Percentiles rank a stretch among this genome's conserved stretches.
Conservation (phyloP, 176 grass and related monocot species). For the Microstegium vimineum region DNA sequence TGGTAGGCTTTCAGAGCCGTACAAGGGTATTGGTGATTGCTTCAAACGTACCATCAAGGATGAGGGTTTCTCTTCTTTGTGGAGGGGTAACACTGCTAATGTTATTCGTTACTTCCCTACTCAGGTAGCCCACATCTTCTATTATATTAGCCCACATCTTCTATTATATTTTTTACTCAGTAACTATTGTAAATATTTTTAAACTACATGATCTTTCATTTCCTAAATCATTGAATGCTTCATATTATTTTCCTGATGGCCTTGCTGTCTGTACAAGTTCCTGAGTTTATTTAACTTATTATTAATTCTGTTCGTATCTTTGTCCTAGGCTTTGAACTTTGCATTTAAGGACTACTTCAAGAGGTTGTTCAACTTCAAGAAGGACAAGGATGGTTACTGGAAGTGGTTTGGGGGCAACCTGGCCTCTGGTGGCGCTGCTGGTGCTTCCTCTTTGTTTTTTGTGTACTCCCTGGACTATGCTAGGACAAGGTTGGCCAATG, state of each 20-base stretch:
- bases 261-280: not conserved
- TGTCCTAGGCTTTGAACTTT: slow-evolving; percentile 81
- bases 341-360: slow-evolving; percentile 99
- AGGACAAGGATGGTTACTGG: slow-evolving; percentile 93
- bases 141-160: not conserved
- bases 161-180: not conserved
- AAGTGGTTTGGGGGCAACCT: slow-evolving; percentile 94
- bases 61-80: slow-evolving; percentile 65
- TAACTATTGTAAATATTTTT: not conserved
- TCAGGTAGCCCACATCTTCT: slow-evolving; percentile 34
- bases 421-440: slow-evolving; percentile 87
- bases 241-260: not conserved
- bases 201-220: not conserved
- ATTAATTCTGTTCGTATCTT: not conserved
- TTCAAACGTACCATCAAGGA: slow-evolving; percentile 79
- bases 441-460: slow-evolving; percentile 85
- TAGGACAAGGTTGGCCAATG: slow-evolving; percentile 83
- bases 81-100: slow-evolving; percentile 91
- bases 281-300: not conserved
- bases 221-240: not conserved
- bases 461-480: slow-evolving; percentile 94
- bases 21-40: slow-evolving; percentile 94
- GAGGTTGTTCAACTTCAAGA: slow-evolving; percentile 94
- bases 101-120: slow-evolving; percentile 98
- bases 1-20: slow-evolving; percentile 82